phyloP scores from a whole-genome alignment of 2,329 filamentous ascomycete species.

The Neospermospora avenae region DNA sequence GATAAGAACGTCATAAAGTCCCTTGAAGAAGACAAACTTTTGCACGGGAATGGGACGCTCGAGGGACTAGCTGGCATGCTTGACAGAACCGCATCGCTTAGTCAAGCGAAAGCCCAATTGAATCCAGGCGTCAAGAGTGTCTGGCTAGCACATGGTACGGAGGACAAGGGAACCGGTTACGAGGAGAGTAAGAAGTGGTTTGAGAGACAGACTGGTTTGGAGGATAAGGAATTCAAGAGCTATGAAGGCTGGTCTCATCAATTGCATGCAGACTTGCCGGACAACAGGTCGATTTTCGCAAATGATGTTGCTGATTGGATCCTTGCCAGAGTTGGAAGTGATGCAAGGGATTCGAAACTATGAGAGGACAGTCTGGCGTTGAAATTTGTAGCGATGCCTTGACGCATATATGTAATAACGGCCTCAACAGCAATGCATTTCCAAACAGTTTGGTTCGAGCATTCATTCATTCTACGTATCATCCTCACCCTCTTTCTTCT shows the following conservation, averaged over 20 bases:
- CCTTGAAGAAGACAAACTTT: conserved; percentile 64
- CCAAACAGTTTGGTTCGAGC: not conserved
- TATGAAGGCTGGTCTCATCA: conserved; percentile 82
- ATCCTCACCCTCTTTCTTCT: conserved; percentile 15
- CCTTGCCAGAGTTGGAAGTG: conserved; percentile 40
- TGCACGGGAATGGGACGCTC: conserved; percentile 83
- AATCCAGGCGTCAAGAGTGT: conserved; percentile 57
- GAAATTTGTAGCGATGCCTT: not conserved
- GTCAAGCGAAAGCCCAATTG: conserved; percentile 51
- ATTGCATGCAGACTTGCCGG: conserved; percentile 54
- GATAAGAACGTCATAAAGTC: conserved; percentile 61
- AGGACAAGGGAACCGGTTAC: conserved; percentile 66
- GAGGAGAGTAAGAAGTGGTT: conserved; percentile 62
- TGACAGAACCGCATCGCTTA: conserved; percentile 64
- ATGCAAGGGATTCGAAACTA: conserved; percentile 16
- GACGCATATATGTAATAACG: not conserved
- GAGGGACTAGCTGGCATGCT: conserved; percentile 75
- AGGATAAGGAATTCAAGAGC: conserved; percentile 67
- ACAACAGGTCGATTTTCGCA: conserved; percentile 39
- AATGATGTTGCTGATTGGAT: conserved; percentile 67
- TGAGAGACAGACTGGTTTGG: conserved; percentile 49
- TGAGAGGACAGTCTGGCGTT: conserved; percentile 6
- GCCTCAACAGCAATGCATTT: not conserved
- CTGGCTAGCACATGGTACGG: conserved; percentile 74
- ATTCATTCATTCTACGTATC: conserved; percentile 6